Evolutionary conservation across 2,329 filamentous ascomycete genomes (phyloP), one percentile per base, ranked within the genome.

Genomic region (Didymella glomerata): DNA sequence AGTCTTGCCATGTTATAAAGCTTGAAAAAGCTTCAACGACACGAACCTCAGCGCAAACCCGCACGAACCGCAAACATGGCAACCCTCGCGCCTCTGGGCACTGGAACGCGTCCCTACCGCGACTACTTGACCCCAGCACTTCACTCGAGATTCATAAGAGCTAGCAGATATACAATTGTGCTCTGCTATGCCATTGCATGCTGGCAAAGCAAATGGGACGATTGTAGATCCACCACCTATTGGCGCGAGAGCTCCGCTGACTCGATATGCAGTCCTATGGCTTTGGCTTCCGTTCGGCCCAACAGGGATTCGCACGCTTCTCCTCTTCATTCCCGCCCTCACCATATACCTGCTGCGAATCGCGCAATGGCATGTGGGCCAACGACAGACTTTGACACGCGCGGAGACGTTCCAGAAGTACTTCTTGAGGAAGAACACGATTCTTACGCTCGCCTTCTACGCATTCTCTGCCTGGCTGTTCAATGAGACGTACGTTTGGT

Each of bases 41-140:
- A 16, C 32, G 10, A 28, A 34, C 8, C 1, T n/a, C 18, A 34
- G 48, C 32, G 48, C 57, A 38, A 41, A 60, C 27, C 45, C 45
- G 16, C 63, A 54, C 57, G 34, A 58, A 64, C 56, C 56, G 70
- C 76, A 75, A 61, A 53, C 51, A 75, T 75, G 74, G 65, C 71
- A 22, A 16, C 57, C 49, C 62, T 64, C 44, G 58, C 62, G 56
- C 53, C 62, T 44, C 56, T 68, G n/a, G 68, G 66, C 41, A 61
- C 61, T n/a, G 72, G 81, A 78, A 74, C 83, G 81, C 80, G 87
- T 82, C 83, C 85, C 76, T 96, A 97, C 79, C 90, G 92, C 82
- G 92, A 97, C 80, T 96, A 96, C 77, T 81, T 97, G 68, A 96
- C 94, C 62, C 93, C 94, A 48, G 89, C 90, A 51, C 82, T 97